Evolutionary conservation across 2,329 filamentous ascomycete genomes (phyloP).

Genomic region (Epichloe amarillans): DNA sequence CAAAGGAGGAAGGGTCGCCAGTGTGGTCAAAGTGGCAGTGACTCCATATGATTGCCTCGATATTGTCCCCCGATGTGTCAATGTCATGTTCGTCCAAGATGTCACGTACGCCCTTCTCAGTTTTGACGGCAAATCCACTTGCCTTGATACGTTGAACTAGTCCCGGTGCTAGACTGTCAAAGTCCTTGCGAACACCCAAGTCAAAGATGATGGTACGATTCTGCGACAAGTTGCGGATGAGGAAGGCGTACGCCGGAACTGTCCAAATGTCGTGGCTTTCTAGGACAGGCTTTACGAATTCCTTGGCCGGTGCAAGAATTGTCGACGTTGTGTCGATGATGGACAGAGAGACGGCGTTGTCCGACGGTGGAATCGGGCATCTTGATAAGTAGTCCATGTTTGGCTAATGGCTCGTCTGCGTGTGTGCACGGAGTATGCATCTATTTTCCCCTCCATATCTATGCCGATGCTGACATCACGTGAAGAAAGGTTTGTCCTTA

Average conservation of each 20-base stretch:
- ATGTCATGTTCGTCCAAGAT: background rate
- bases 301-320: background rate
- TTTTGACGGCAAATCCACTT: background rate
- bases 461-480: background rate
- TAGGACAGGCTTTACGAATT: background rate
- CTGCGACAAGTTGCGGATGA: background rate
- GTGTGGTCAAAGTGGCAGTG: conserved; percentile 18
- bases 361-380: background rate
- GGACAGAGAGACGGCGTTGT: background rate
- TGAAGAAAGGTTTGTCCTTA: background rate
- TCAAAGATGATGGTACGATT: background rate
- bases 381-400: background rate
- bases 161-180: background rate
- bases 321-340: background rate
- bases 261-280: background rate
- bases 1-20: conserved; percentile 15
- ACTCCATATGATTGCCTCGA: conserved; percentile 16
- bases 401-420: background rate
- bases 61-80: background rate
- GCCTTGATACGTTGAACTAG: background rate
- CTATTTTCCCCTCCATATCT: too few species aligned
- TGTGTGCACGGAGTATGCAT: too few species aligned
- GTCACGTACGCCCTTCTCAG: background rate
- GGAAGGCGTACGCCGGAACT: background rate
- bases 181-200: conserved; percentile 1